These are phyloP conservation scores for Leucoagaricus sp. DNA, from an alignment of 1,284 basidiomycete genomes.

Conservation along the genomic window DNA sequence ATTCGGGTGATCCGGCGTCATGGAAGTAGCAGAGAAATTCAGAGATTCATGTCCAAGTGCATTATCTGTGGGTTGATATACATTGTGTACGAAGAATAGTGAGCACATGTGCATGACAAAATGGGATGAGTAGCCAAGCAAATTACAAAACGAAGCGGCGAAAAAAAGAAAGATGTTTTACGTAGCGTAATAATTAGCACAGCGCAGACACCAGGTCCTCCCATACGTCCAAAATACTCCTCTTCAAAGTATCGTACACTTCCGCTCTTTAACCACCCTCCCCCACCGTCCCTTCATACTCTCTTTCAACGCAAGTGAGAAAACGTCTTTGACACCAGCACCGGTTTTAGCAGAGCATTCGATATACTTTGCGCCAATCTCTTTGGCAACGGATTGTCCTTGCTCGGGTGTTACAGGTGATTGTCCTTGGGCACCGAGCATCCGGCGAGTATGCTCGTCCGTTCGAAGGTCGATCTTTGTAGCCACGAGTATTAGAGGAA, in stretches of 20 bases:
- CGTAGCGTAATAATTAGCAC: constrained; percentile 14
- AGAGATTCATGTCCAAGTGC: not conserved
- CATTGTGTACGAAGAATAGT: constrained; percentile 13
- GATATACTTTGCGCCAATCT: constrained; percentile 94
- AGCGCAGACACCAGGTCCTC: not conserved
- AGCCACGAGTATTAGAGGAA: constrained; percentile 90
- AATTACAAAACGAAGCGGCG: not conserved
- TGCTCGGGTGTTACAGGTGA: constrained; percentile 81
- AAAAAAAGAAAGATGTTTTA: constrained; percentile 8
- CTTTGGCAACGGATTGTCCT: constrained; percentile 79
- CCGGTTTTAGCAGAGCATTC: constrained; percentile 96
- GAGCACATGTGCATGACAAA: constrained; percentile 15
- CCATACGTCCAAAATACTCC: not conserved
- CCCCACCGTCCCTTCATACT: constrained; percentile 79
- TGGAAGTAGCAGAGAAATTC: not conserved
- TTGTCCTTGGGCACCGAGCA: constrained; percentile 92
- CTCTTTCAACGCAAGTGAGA: constrained; percentile 87
- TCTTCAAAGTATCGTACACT: constrained; percentile 13
- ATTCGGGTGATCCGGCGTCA: too few species aligned
- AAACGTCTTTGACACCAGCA: constrained; percentile 89
- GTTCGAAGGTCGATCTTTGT: constrained; percentile 92
- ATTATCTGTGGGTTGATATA: constrained; percentile 14
- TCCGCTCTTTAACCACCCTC: constrained; percentile 63
- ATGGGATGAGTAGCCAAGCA: constrained; percentile 11
- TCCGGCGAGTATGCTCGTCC: constrained; percentile 87